phyloP scores from a whole-genome alignment of 345 rosid genomes.

The Sisymbrium altissimum region DNA sequence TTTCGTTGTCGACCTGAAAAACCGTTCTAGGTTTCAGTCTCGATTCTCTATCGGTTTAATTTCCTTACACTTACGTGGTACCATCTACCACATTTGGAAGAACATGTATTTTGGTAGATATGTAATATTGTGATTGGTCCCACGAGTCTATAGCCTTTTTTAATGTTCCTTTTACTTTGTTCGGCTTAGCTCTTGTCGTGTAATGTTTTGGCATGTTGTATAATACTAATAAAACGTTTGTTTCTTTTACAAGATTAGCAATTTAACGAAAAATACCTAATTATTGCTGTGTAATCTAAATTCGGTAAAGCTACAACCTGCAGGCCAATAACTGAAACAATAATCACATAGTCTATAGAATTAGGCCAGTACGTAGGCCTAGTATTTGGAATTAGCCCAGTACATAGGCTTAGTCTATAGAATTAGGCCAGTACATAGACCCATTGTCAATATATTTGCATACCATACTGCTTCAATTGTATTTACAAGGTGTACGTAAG shows the following conservation, averaged over 20 bases:
- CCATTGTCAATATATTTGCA: background rate
- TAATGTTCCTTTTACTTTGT: background rate
- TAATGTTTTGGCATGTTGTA: conserved; percentile 1
- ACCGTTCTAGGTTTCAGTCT: conserved; percentile 24
- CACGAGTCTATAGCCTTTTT: background rate
- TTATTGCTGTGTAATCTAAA: background rate
- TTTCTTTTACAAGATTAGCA: background rate
- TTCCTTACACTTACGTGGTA: conserved; percentile 6
- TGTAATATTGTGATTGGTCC: background rate
- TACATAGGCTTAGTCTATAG: background rate
- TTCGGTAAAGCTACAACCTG: background rate
- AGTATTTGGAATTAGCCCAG: background rate
- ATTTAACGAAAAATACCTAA: background rate
- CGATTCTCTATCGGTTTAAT: background rate
- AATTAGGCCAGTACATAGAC: background rate
- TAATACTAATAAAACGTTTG: background rate
- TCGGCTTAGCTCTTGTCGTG: conserved; percentile 1
- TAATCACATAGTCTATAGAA: background rate
- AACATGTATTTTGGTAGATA: conserved; percentile 12
- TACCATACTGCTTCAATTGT: background rate
- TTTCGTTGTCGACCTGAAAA: conserved; percentile 4
- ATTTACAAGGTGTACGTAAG: background rate
- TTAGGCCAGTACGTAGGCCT: background rate
- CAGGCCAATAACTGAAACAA: background rate
- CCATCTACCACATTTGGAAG: background rate